Base-by-base conservation (phyloP, 1,284 basidiomycete species). In the Cutaneotrichosporon cutaneum region DNA sequence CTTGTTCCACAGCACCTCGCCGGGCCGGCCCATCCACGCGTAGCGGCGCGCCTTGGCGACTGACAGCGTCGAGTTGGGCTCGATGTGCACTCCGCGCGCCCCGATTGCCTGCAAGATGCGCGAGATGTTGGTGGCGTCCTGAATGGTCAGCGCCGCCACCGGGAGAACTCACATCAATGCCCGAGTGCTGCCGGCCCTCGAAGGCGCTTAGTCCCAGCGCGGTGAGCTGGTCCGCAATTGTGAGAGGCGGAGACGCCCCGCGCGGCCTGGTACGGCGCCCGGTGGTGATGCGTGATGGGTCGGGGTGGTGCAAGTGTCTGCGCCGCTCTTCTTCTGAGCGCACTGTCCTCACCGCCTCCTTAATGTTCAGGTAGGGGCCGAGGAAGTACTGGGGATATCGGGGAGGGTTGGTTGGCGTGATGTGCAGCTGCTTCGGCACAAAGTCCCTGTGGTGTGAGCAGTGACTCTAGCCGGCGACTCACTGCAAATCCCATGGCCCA, bases 61-160 rank as follows among this genome's bases (percentile, higher is more conserved):
- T 65, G 86, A 84, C 62, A 94, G 85, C 21, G 78, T 69, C 1
- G 86, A 87, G 71, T 94, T 96, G 26, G 90, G 85, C 65, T 85
- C 82, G 61, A 95, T 82, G 59, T 83, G 79, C 33, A 89, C 82
- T 42, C 87, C 86, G 57, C 85, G 83, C 55, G 84, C 81, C 5
- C 87, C 88, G 21, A 94, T 84, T 70, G 89, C 89, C 53, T 84
- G 80, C 42, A 94, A 77, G 62, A 96, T 87, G 26, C 90, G 85
- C 18, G 88, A 83, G 58, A 95, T 85, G 74, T 95, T 95, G 16
- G 89, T 87, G 32, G 90, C 85, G 78, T 96, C 93, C 91, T 94
- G 62, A 2, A 16, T 11, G 7, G 33, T 56, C 32, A 58, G 59
- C 26, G 14, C 14, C 35, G 22, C 44, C 5, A 8, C 18, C 18